Base-by-base conservation (phyloP, 108 stramenopile species). In the Skeletonema costatum region DNA sequence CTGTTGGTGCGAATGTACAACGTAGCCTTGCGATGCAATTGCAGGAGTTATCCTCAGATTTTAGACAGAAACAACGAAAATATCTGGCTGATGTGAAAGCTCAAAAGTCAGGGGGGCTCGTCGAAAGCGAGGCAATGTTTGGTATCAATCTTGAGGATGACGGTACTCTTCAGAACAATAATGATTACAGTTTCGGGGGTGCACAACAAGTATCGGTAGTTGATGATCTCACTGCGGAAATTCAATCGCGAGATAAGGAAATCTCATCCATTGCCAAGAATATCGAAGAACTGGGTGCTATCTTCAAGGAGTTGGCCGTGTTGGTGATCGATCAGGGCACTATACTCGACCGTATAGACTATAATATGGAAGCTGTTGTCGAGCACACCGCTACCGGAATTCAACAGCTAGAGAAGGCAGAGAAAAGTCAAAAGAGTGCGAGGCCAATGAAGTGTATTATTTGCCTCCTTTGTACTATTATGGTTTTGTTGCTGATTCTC, bases 291-390 rank as follows among this genome's bases (percentile, higher is more conserved):
- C 79, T 99, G 29, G 96, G 97, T 7, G 68, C 90, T 3, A 98
- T 99, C 42, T 99, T 99, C 84, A 99, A 99, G 74, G 99, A 99
- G 83, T 85, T 99, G 38, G 98, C 98, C 0, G 98, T 99, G 50
- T 79, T 99, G 70, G 99, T 99, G 19, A 99, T 99, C 82, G 99
- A 99, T 82, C 99, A 99, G 76, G 99, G 99, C 2, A 99, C 99
- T 0, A 97, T 99, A 36, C 87, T 99, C 21, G 99, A 99, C 88
- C 93, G 99, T 10, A 99, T 99, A 70, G 99, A 99, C 80, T 99
- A 97, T 87, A 99, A 99, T 75, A 98, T 99, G 99, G 99, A 99
- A 84, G 93, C 97, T 38, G 98, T 98, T 32, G 97, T 99, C 7
- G 98, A 99, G 85, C 95, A 97, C 76, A 98, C 98, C 39, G 96